Base-by-base conservation (phyloP, 108 stramenopile genomes). In the Chaetoceros tenuissimus region DNA sequence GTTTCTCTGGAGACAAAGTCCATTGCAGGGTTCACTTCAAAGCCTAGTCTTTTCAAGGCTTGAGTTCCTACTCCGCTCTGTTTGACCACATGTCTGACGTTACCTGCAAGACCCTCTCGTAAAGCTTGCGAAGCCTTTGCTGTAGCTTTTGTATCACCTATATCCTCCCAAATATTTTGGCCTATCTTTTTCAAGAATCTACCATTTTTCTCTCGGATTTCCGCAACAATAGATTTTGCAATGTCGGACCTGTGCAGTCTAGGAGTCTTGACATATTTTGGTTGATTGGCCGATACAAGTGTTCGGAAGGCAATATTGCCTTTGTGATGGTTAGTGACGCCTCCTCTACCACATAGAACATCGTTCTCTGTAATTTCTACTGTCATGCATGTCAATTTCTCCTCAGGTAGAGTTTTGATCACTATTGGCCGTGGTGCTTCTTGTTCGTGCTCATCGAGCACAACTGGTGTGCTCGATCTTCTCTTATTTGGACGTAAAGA, bases 121-220 rank as follows among this genome's bases (percentile, higher is more conserved):
- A 88, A 57, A 40, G 80, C 80, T 62, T 88, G 87, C 24, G 80
- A 77, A 18, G 87, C 84, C 55, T 88, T 88, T 58, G 81, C 81
- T 3, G 78, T 54, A 13, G 87, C 87, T 55, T 84, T 84, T 51
- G 71, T 79, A 31, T 78, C 75, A 21, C 78, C 82, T 29, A 84
- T 78, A 61, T 88, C 87, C 46, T 68, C 66, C 75, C 79, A 77
- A 1, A 72, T 75, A 10, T 62, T 62, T 31, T 65, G 63, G 40
- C 77, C 80, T n/a, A n/a, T n/a, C 52, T 79, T 83, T 69, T 82
- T 84, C 50, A 88, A 69, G 58, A 88, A 88, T 21, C 71, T 51
- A 3, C 87, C 87, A 44, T 78, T 72, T 50, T 51, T 68, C 24
- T 78, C 77, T 23, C 81, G 82, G 58, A 88, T 79, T 48, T 68